Percentiles rank a stretch among this genome's conserved stretches.
Conservation (phyloP, 2,329 filamentous ascomycete species). For the Fusarium bulbicola region DNA sequence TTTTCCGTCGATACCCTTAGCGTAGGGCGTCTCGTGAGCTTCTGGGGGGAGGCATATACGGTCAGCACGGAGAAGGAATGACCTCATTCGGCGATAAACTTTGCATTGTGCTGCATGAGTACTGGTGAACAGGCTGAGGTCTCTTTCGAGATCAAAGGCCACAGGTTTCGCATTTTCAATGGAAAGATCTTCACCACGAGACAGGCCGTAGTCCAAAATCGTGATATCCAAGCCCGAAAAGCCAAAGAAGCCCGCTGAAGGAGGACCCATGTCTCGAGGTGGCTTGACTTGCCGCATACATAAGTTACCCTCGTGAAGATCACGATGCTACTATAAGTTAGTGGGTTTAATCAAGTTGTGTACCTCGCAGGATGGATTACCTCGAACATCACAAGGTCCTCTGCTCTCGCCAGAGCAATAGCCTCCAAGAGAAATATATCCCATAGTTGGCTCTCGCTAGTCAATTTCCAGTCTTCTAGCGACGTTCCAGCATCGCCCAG, state of each 20-base stretch:
- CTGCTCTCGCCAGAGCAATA: constrained; percentile 68
- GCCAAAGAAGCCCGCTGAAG: constrained; percentile 57
- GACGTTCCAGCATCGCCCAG: constrained; percentile 69
- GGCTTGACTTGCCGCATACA: constrained; percentile 60
- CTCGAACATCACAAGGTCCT: constrained; percentile 68
- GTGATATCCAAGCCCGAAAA: constrained; percentile 71
- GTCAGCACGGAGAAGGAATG: constrained; percentile 62
- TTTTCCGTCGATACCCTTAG: constrained; percentile 55
- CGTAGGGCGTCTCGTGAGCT: constrained; percentile 58
- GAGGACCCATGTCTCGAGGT: constrained; percentile 44
- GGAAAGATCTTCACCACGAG: constrained; percentile 60
- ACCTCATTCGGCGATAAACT: constrained; percentile 71
- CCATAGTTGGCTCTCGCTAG: constrained; percentile 63
- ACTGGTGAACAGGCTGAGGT: constrained; percentile 68
- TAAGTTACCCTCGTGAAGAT: constrained; percentile 72
- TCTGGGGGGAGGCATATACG: constrained; percentile 59
- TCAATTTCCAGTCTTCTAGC: constrained; percentile 66
- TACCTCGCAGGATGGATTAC: constrained; percentile 46
- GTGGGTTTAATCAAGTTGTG: not conserved
- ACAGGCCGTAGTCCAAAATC: constrained; percentile 72
- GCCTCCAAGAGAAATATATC: constrained; percentile 70
- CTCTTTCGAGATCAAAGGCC: constrained; percentile 68
- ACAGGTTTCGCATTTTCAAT: constrained; percentile 52
- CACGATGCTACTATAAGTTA: constrained; percentile 61
- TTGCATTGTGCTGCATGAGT: constrained; percentile 68